A percentile compares a stretch with the other conserved stretches of the same genome.
These are phyloP conservation scores for Lachnellula hyalina DNA, from an alignment of 2,329 filamentous ascomycete species.

Conservation along the genomic window DNA sequence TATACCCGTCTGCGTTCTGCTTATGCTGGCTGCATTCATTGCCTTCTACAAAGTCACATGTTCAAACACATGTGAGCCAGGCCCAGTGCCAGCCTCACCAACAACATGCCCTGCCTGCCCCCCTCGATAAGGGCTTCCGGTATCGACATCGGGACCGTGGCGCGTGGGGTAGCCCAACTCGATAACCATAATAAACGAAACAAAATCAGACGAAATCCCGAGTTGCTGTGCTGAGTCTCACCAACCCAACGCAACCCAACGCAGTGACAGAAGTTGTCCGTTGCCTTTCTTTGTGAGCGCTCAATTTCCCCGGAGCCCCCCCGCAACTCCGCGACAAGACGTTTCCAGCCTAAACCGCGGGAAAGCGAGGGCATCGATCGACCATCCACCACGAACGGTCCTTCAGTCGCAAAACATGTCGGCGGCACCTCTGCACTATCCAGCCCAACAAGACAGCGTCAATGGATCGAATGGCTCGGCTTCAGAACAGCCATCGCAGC, in stretches of 20 bases:
- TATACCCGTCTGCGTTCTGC: no score
- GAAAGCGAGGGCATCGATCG: conserved; percentile 3
- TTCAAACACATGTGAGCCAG: background rate
- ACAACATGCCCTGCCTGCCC: background rate
- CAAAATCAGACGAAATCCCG: background rate
- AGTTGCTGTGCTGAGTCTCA: background rate
- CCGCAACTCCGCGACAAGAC: conserved; percentile 8
- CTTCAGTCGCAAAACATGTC: conserved; percentile 12
- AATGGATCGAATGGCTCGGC: conserved; percentile 15
- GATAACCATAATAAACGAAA: background rate
- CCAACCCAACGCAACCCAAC: background rate
- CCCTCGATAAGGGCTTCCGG: background rate
- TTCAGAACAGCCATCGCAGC: conserved; percentile 9
- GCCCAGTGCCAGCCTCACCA: background rate
- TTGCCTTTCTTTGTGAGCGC: background rate
- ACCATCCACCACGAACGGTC: background rate
- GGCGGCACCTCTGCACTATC: conserved; percentile 15
- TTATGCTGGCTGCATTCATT: no score
- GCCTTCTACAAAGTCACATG: background rate
- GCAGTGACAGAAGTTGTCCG: background rate
- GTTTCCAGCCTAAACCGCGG: conserved; percentile 18
- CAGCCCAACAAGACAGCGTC: conserved; percentile 14
- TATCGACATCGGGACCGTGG: background rate
- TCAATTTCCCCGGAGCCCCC: background rate
- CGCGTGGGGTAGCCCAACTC: background rate